Evolutionary conservation across 2,329 filamentous ascomycete species (phyloP).

Genomic region (Phoma sp.): DNA sequence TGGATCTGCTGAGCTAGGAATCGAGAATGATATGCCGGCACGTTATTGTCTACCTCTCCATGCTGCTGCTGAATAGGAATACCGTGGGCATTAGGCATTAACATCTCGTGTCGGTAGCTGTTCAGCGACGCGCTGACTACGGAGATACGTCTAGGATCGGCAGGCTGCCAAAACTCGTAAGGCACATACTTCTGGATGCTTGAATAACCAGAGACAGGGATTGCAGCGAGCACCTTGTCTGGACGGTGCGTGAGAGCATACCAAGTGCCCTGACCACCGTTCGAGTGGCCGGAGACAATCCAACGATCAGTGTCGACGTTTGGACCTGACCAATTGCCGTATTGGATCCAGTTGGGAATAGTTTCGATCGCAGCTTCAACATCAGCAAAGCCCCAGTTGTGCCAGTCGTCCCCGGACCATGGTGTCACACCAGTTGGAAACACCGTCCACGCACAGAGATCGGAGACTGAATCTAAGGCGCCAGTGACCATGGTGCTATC

Average conservation of each 20-base stretch:
- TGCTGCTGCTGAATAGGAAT: conserved; percentile 65
- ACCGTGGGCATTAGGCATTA: conserved; percentile 58
- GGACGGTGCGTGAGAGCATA: conserved; percentile 62
- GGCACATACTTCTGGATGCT: conserved; percentile 67
- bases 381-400: conserved; percentile 64
- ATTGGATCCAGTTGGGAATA: conserved; percentile 59
- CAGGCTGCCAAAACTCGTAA: conserved; percentile 61
- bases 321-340: conserved; percentile 56
- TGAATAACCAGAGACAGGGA: conserved; percentile 64
- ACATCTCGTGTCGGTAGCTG: conserved; percentile 62
- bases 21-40: conserved; percentile 64
- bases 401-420: conserved; percentile 69
- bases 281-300: conserved; percentile 65
- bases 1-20: conserved; percentile 59
- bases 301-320: conserved; percentile 55
- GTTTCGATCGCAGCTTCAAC: conserved; percentile 59
- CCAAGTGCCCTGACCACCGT: conserved; percentile 67
- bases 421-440: conserved; percentile 64
- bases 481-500: conserved; percentile 55
- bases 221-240: conserved; percentile 62
- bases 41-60: conserved; percentile 63
- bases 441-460: conserved; percentile 62
- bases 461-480: conserved; percentile 57
- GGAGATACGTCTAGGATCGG: conserved; percentile 58
- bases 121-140: conserved; percentile 58